Conservation (phyloP, 148 eudicot species). For the Polygonum maritimum region DNA sequence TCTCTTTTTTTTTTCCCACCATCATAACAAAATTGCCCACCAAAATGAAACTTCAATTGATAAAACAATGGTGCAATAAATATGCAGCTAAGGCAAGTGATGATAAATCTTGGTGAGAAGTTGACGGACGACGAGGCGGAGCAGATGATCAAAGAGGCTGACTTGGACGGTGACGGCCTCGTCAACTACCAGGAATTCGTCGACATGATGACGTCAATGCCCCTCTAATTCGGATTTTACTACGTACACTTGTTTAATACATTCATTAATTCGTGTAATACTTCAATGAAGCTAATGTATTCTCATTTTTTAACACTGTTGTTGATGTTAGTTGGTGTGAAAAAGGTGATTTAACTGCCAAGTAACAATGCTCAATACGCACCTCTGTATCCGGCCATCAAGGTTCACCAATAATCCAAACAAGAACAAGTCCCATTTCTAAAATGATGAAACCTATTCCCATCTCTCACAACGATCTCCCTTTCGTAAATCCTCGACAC, state of each 20-base stretch:
- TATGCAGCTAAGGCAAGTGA: slow-evolving; percentile 24
- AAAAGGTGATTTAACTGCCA: no score
- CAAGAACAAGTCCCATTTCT: slow-evolving; percentile 36
- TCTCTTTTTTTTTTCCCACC: no score
- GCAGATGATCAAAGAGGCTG: slow-evolving; percentile 33
- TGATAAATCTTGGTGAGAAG: slow-evolving; percentile 30
- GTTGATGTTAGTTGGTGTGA: no score
- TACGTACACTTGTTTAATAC: background rate
- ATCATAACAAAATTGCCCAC: no score
- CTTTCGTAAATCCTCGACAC: slow-evolving; percentile 27
- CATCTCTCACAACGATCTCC: slow-evolving; percentile 34
- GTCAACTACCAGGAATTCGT: slow-evolving; percentile 34
- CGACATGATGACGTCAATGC: slow-evolving; percentile 19
- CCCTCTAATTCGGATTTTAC: background rate
- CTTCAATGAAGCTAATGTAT: no score
- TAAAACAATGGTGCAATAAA: background rate
- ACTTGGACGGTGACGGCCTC: slow-evolving; percentile 28
- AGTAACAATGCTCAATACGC: background rate
- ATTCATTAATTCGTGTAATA: no score
- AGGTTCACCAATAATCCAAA: slow-evolving; percentile 31
- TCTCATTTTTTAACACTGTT: no score
- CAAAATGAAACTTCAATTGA: no score
- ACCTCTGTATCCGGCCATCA: background rate
- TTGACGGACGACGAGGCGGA: slow-evolving; percentile 29
- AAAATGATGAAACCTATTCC: slow-evolving; percentile 37